Conservation (phyloP, 805 yeast species). For the Nakazawaea holstii region DNA sequence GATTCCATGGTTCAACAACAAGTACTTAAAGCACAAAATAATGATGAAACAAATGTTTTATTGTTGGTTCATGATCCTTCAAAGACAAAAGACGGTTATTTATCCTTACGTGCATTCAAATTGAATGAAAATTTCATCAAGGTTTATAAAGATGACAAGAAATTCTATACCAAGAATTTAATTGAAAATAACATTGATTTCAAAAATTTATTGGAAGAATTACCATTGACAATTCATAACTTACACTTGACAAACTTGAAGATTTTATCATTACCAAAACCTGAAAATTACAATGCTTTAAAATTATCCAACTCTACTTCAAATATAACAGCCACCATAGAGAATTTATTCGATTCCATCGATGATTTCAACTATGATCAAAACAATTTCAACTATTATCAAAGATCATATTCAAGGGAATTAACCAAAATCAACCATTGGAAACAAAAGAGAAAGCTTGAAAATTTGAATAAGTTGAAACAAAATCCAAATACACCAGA, state of each 20-base stretch:
- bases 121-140: slow-evolving; percentile 57
- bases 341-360: slow-evolving; percentile 59
- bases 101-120: slow-evolving; percentile 64
- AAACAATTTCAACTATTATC: slow-evolving; percentile 76
- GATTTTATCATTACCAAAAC: slow-evolving; percentile 19
- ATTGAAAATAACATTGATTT: slow-evolving; percentile 54
- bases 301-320: slow-evolving; percentile 35
- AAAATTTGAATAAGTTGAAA: slow-evolving; percentile 56
- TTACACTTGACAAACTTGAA: slow-evolving; percentile 49
- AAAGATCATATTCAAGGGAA: slow-evolving; percentile 70
- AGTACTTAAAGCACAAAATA: slow-evolving; percentile 20
- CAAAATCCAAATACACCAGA: slow-evolving; percentile 43
- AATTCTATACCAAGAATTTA: slow-evolving; percentile 62
- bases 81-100: slow-evolving; percentile 54
- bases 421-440: slow-evolving; percentile 64
- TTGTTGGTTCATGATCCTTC: slow-evolving; percentile 66
- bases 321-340: slow-evolving; percentile 39
- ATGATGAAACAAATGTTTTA: slow-evolving; percentile 38
- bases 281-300: slow-evolving; percentile 30
- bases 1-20: slow-evolving; percentile 69
- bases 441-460: slow-evolving; percentile 65
- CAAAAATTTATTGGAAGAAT: slow-evolving; percentile 65
- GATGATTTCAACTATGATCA: slow-evolving; percentile 76
- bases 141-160: slow-evolving; percentile 41
- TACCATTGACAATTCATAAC: slow-evolving; percentile 62